These are phyloP conservation scores for Cryptosporidium meleagridis DNA, from an alignment of 169 alveolate genomes.

Conservation along the genomic window DNA sequence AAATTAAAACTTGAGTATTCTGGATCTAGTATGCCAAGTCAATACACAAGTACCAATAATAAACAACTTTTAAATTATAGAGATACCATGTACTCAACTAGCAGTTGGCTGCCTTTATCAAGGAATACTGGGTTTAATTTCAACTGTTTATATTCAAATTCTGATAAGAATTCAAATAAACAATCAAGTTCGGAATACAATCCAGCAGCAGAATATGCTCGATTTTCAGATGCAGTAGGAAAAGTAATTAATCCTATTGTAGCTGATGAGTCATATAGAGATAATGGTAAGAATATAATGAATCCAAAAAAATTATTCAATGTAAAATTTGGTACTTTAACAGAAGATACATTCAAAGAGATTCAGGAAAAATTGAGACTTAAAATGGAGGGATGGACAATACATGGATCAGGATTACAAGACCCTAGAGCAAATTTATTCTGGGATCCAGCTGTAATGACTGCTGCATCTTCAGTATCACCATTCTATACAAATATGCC, in stretches of 20 bases:
- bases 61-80: conserved; percentile 1
- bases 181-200: conserved; percentile 33
- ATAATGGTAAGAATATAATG: conserved; percentile 25
- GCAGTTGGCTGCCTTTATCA: conserved; percentile 35
- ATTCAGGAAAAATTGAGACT: conserved; percentile 52
- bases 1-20: neutral
- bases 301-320: conserved; percentile 58
- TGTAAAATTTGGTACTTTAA: conserved; percentile 60
- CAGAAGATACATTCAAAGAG: conserved; percentile 34
- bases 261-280: conserved; percentile 66
- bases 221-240: conserved; percentile 69
- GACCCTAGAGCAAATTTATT: conserved; percentile 65
- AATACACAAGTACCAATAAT: conserved; percentile 8
- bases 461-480: conserved; percentile 44
- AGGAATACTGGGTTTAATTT: conserved; percentile 49
- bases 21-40: conserved; percentile 22
- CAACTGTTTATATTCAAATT: conserved; percentile 30
- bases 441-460: conserved; percentile 72
- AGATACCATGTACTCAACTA: conserved; percentile 44
- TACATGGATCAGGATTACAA: conserved; percentile 61
- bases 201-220: conserved; percentile 67
- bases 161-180: neutral
- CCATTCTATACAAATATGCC: conserved; percentile 44
- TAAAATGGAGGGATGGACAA: conserved; percentile 67
- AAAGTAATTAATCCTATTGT: conserved; percentile 51